Conservation (phyloP, 2,329 filamentous ascomycete genomes). For the Cladosporium sp. region DNA sequence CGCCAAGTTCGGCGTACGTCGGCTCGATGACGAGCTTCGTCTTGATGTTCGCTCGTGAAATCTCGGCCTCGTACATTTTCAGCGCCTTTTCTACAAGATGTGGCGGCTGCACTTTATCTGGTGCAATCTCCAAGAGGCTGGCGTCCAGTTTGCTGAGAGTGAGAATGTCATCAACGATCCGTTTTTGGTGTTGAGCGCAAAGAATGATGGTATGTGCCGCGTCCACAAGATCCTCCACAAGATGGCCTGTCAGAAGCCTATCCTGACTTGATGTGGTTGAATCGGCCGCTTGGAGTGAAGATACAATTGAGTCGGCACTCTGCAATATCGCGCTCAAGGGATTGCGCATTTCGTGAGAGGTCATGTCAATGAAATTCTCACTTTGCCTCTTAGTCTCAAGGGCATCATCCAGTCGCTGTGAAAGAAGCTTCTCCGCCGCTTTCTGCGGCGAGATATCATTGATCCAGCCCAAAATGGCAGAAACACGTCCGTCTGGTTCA, state of each 20-base stretch:
- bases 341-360: slow-evolving; percentile 41
- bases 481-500: slow-evolving; percentile 27
- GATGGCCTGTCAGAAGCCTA: background rate
- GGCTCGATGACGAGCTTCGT: slow-evolving; percentile 35
- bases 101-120: slow-evolving; percentile 30
- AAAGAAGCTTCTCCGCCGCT: slow-evolving; percentile 26
- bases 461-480: slow-evolving; percentile 21
- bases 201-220: slow-evolving; percentile 27
- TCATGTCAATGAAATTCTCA: slow-evolving; percentile 31
- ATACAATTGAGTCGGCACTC: slow-evolving; percentile 38
- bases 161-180: slow-evolving; percentile 45
- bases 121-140: slow-evolving; percentile 33
- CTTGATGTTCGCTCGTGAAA: slow-evolving; percentile 31
- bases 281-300: slow-evolving; percentile 22
- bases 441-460: slow-evolving; percentile 29
- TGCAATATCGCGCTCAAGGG: slow-evolving; percentile 40
- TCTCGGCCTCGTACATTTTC: slow-evolving; percentile 36
- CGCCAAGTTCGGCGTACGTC: slow-evolving; percentile 32
- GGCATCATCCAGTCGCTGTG: slow-evolving; percentile 28
- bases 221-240: slow-evolving; percentile 18
- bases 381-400: slow-evolving; percentile 24
- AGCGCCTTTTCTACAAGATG: slow-evolving; percentile 31
- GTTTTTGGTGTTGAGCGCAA: slow-evolving; percentile 29
- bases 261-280: slow-evolving; percentile 20
- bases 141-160: slow-evolving; percentile 37